phyloP scores from a whole-genome alignment of 2,329 filamentous ascomycete species.

The Kalaharituber pfeilii region DNA sequence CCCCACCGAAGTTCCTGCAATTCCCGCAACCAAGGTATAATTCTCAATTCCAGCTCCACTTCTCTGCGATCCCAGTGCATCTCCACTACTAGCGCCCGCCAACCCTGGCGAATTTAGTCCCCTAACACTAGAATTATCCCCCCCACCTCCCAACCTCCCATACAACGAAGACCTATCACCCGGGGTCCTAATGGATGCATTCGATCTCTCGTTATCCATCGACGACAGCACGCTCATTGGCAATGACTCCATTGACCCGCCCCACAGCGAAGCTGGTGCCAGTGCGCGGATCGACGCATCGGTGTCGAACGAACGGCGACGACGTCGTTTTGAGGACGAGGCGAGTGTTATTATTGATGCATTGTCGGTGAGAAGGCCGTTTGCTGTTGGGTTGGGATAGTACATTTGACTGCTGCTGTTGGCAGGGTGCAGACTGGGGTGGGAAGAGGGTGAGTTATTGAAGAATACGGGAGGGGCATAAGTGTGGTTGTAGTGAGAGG shows the following conservation, averaged over 20 bases:
- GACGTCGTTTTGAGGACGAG: slow-evolving; percentile 54
- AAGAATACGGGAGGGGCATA: slow-evolving; percentile 28
- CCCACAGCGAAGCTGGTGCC: slow-evolving; percentile 67
- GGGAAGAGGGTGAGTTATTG: slow-evolving; percentile 33
- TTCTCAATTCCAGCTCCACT: not conserved
- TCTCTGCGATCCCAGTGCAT: not conserved
- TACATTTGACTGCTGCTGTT: slow-evolving; percentile 42
- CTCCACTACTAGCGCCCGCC: not conserved
- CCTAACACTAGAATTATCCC: slow-evolving; percentile 4
- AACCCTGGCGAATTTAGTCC: slow-evolving; percentile 1
- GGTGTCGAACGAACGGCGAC: slow-evolving; percentile 65
- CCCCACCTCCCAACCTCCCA: slow-evolving; percentile 9
- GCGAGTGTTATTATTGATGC: slow-evolving; percentile 72
- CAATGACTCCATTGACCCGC: slow-evolving; percentile 61
- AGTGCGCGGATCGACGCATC: slow-evolving; percentile 71
- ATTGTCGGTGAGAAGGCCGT: slow-evolving; percentile 67
- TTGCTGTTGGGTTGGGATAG: slow-evolving; percentile 61
- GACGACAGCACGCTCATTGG: slow-evolving; percentile 57
- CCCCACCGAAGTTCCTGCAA: slow-evolving; percentile 2
- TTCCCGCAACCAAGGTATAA: not conserved
- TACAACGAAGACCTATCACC: slow-evolving; percentile 8
- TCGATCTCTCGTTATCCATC: slow-evolving; percentile 1
- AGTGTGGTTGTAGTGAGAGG: slow-evolving; percentile 22
- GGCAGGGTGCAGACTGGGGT: slow-evolving; percentile 17
- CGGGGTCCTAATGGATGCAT: slow-evolving; percentile 9